Conservation (phyloP, 306 rosid species). For the Morella rubra region DNA sequence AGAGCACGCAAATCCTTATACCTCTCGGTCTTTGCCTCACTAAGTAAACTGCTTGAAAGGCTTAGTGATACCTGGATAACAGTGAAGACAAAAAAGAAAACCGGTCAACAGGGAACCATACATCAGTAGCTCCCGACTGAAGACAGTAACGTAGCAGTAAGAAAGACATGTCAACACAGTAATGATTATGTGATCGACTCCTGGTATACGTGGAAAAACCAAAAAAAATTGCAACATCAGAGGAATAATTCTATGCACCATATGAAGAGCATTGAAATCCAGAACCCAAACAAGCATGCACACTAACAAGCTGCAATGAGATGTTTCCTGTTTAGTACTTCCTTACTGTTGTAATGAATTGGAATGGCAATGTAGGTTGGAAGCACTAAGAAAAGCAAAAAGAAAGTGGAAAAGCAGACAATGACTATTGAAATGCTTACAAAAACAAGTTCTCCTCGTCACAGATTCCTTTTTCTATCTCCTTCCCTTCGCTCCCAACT, state of each 20-base stretch:
- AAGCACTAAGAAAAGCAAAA: background rate
- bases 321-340: background rate
- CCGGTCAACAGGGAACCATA: background rate
- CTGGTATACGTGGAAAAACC: background rate
- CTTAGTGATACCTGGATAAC: conserved; percentile 71
- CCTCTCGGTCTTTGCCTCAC: conserved; percentile 80
- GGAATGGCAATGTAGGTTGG: background rate
- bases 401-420: background rate
- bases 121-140: conserved; percentile 10
- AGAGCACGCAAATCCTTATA: conserved; percentile 96
- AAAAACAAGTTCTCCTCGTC: background rate
- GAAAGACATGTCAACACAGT: background rate
- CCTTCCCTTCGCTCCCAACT: background rate
- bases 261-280: background rate
- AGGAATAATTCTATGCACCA: background rate
- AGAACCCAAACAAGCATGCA: background rate
- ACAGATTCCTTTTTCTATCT: background rate
- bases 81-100: conserved; percentile 16
- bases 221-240: background rate
- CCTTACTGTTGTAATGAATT: background rate
- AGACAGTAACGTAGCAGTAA: background rate
- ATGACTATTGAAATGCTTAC: background rate
- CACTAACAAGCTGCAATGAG: background rate
- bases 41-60: conserved; percentile 73
- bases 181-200: background rate